phyloP scores from a whole-genome alignment of 306 rosid genomes.

The Corylus heterophylla region DNA sequence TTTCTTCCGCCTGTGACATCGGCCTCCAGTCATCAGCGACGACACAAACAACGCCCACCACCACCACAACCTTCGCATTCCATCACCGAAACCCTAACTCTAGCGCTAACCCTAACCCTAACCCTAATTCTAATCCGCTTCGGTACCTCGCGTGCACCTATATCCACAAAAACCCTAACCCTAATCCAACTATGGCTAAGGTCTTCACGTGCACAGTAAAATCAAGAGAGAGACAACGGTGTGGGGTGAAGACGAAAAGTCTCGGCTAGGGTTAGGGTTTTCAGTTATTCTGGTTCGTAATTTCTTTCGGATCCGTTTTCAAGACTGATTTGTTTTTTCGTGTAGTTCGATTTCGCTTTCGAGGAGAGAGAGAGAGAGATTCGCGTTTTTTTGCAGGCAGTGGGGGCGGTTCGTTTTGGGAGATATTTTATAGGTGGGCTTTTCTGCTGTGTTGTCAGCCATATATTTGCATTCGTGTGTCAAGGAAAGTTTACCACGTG shows the following conservation, averaged over 20 bases:
- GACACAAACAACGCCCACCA: conserved; percentile 42
- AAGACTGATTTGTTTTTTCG: conserved; percentile 36
- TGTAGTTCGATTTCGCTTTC: conserved; percentile 62
- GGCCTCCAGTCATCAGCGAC: conserved; percentile 79
- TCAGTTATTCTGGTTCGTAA: conserved; percentile 67
- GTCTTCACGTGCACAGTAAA: conserved; percentile 20
- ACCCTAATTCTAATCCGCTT: background rate
- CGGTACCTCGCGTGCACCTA: background rate
- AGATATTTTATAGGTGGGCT: conserved; percentile 49
- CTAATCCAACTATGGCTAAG: conserved; percentile 33
- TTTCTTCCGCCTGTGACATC: conserved; percentile 66
- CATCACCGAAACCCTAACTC: conserved; percentile 61
- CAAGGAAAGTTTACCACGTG: conserved; percentile 18
- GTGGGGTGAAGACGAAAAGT: conserved; percentile 47
- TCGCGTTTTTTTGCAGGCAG: conserved; percentile 60
- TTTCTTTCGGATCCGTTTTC: conserved; percentile 62
- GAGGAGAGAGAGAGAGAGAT: conserved; percentile 37
- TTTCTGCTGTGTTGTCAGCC: conserved; percentile 25
- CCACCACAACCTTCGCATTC: conserved; percentile 41
- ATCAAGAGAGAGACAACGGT: conserved; percentile 10
- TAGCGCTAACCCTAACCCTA: conserved; percentile 27
- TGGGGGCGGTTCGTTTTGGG: conserved; percentile 31
- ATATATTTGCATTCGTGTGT: conserved; percentile 11
- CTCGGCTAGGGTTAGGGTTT: conserved; percentile 72
- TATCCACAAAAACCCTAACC: conserved; percentile 21